phyloP scores from a whole-genome alignment of 2,329 filamentous ascomycete species.

The Talaromyces sp. region DNA sequence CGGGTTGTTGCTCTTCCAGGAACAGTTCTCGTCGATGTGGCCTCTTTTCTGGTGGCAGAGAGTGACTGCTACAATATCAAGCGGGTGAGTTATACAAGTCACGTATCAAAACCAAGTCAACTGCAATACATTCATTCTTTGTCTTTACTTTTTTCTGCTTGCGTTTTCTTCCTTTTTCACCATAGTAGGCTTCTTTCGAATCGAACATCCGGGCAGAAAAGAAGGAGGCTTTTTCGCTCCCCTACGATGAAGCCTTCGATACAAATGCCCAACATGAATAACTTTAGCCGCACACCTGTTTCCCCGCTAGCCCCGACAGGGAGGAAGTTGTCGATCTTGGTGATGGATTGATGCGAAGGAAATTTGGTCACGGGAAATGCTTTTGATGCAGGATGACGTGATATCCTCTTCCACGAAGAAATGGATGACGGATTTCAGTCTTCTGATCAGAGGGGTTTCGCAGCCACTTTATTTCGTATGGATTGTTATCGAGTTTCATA shows the following conservation, averaged over 20 bases:
- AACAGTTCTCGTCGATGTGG: conserved; percentile 74
- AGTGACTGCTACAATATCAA: conserved; percentile 55
- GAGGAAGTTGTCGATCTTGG: conserved; percentile 10
- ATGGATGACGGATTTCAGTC: conserved; percentile 11
- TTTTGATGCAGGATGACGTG: conserved; percentile 2
- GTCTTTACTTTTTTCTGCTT: neutral
- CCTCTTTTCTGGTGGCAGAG: conserved; percentile 66
- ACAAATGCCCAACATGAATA: conserved; percentile 51
- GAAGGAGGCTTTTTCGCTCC: conserved; percentile 49
- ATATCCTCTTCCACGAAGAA: conserved; percentile 9
- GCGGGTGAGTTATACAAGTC: conserved; percentile 26
- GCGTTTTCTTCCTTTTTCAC: neutral
- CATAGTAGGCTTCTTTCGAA: neutral
- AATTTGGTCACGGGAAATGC: neutral
- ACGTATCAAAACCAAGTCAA: neutral
- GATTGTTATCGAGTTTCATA: neutral
- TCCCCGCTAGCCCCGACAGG: neutral
- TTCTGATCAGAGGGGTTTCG: neutral
- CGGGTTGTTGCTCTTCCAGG: conserved; percentile 61
- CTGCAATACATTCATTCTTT: conserved; percentile 3
- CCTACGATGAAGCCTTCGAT: conserved; percentile 51
- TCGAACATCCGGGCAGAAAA: conserved; percentile 41
- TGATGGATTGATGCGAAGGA: neutral
- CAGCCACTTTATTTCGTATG: neutral
- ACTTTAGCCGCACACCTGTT: conserved; percentile 1